These are phyloP conservation scores for Cetraspora pellucida DNA, from an alignment of 192 early-diverging fungal species.

Conservation along the genomic window DNA sequence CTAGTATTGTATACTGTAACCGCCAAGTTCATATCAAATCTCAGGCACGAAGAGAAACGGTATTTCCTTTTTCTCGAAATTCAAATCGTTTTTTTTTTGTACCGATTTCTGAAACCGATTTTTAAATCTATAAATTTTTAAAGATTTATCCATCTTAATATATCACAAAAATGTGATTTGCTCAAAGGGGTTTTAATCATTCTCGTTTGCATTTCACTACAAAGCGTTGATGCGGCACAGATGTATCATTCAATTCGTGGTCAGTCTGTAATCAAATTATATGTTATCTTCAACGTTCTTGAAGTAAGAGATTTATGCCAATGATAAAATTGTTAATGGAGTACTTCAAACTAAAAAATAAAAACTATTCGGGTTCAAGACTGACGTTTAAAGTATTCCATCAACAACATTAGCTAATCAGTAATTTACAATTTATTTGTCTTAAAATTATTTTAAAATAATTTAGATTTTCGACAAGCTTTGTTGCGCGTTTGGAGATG, in stretches of 20 bases:
- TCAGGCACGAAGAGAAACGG: conserved; percentile 39
- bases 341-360: no score
- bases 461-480: conserved; percentile 86
- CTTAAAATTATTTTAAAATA: no score
- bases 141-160: conserved; percentile 56
- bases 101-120: conserved; percentile 33
- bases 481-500: conserved; percentile 90
- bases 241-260: conserved; percentile 96
- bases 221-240: conserved; percentile 81
- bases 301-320: conserved; percentile 62
- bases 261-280: conserved; percentile 94
- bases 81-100: conserved; percentile 25
- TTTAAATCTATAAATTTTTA: background rate
- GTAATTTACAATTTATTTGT: no score
- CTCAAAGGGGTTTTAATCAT: conserved; percentile 83
- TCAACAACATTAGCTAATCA: no score
- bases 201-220: conserved; percentile 73
- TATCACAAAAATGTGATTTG: conserved; percentile 88
- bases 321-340: background rate
- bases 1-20: conserved; percentile 62
- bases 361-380: no score
- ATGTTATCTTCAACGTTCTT: conserved; percentile 94
- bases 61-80: conserved; percentile 29
- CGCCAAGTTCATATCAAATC: conserved; percentile 41
- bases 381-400: no score